Evolutionary conservation across 1,284 basidiomycete genomes (phyloP), one percentile per base, ranked within the genome.

Genomic region (Pyrrhoderma lamaoense): DNA sequence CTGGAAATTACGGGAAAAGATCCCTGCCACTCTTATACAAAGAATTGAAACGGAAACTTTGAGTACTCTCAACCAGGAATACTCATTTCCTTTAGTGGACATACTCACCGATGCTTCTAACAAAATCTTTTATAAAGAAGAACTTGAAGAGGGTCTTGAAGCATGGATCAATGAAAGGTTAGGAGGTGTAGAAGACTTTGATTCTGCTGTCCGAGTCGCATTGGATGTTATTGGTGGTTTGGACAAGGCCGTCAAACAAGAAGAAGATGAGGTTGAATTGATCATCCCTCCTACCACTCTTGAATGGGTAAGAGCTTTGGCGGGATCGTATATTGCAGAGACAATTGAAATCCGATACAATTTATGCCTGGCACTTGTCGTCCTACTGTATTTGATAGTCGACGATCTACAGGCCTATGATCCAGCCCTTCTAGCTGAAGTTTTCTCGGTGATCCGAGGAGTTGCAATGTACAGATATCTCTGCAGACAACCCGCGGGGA

Each of bases 381-480:
- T 75, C n/a, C 65, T 89, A 23, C 69, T 89, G n/a, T 80, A 88
- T 60, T 84, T 87, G 67, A 70, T 85, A 49, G 71, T 80, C 4
- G 76, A 81, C 21, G 75, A 80, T 27, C 67, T 86, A 16, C 65
- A 68, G 31, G 64, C 70, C 31, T 86, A 82, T 79, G 79, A 85
- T 59, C 76, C 80, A 21, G 69, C 76, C 14, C 60, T 88, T 27
- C 65, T 89, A 25, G 79, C 79, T 11, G 85, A 89, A 61, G 74
- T 86, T 22, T 83, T 89, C 62, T 82, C 82, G 11, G 77, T 88
- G n/a, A 89, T 85, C 60, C 75, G 87, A 27, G 84, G 84, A 16
- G 66, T 84, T 21, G 77, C 81, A 16, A 83, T 85, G 69, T 66
- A 88, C 22, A 81, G 79, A 25, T 75, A 73, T 53, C 69, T 80